A percentile compares a stretch with the other conserved stretches of the same genome.
phyloP scores from a whole-genome alignment of 495 filamentous ascomycete genomes.

The Polyplosphaeria fusca region DNA sequence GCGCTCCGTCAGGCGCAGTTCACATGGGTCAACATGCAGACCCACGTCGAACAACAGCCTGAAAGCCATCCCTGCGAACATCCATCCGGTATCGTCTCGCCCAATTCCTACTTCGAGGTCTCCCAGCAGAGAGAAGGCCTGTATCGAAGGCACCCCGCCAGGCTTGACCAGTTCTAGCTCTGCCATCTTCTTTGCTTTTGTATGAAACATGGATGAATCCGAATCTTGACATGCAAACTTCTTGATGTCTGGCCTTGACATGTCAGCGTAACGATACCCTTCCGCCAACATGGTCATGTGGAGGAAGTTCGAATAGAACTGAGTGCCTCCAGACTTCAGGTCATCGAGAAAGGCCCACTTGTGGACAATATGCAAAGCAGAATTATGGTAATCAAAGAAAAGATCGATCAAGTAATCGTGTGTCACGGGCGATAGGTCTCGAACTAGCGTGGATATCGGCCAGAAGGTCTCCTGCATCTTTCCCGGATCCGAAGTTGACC shows the following conservation, averaged over 20 bases:
- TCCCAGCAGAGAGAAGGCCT: conserved; percentile 18
- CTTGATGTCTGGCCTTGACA: conserved; percentile 11
- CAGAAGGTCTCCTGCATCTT: conserved; percentile 11
- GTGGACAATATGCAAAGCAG: conserved; percentile 17
- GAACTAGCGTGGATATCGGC: conserved; percentile 13
- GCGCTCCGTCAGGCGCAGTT: conserved; percentile 11
- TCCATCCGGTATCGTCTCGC: conserved; percentile 23
- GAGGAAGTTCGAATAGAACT: conserved; percentile 17
- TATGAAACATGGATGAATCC: conserved; percentile 15
- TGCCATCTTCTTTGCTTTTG: conserved; percentile 21
- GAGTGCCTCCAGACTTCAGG: conserved; percentile 5
- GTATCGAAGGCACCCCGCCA: conserved; percentile 13
- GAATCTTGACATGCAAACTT: conserved; percentile 6
- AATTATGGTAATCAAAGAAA: conserved; percentile 20
- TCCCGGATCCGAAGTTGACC: conserved; percentile 2
- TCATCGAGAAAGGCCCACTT: conserved; percentile 23
- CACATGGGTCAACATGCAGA: conserved; percentile 18
- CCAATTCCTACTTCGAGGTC: conserved; percentile 19
- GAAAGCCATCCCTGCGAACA: conserved; percentile 22
- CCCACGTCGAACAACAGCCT: conserved; percentile 22
- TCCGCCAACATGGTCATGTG: conserved; percentile 16
- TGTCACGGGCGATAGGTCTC: conserved; percentile 11
- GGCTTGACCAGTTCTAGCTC: conserved; percentile 18
- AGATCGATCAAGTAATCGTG: conserved; percentile 22
- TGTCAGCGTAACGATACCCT: conserved; percentile 18